Percentiles rank a stretch among this genome's conserved stretches.
These are phyloP conservation scores for Myriosclerotinia duriaeana DNA, from an alignment of 2,329 filamentous ascomycete species.

Conservation along the genomic window DNA sequence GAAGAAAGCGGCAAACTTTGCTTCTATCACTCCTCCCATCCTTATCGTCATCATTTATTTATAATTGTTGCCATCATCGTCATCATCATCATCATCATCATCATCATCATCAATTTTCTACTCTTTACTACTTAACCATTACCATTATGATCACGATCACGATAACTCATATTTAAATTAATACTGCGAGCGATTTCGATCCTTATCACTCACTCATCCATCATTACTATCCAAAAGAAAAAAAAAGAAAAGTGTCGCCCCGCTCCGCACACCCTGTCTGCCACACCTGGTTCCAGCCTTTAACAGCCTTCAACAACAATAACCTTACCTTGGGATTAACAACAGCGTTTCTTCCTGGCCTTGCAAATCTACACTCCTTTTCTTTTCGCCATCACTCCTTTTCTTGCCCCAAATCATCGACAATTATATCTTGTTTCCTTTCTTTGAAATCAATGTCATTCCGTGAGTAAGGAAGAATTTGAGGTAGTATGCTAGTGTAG, in stretches of 20 bases:
- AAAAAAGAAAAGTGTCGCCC: conserved; percentile 10
- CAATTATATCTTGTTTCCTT: neutral
- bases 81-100: neutral
- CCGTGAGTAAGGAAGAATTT: neutral
- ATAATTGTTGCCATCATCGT: too few species aligned
- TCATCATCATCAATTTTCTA: too few species aligned
- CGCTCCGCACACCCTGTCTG: conserved; percentile 14
- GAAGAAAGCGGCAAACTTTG: neutral
- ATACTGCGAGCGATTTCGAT: too few species aligned
- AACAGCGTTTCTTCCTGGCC: conserved; percentile 20
- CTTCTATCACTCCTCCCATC: too few species aligned
- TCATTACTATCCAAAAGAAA: neutral
- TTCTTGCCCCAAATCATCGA: neutral
- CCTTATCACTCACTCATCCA: neutral
- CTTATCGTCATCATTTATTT: too few species aligned
- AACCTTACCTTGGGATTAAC: neutral
- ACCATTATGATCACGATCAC: neutral
- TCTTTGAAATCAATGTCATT: conserved; percentile 9
- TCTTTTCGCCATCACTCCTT: conserved; percentile 14
- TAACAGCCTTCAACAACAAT: conserved; percentile 17
- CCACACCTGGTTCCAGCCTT: conserved; percentile 16
- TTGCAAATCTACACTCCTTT: neutral
- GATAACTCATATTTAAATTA: too few species aligned
- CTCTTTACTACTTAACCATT: too few species aligned
- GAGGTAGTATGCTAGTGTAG: conserved; percentile 16